Base-by-base conservation (phyloP, 192 early-diverging fungal genomes). In the Coemansia asiatica region DNA sequence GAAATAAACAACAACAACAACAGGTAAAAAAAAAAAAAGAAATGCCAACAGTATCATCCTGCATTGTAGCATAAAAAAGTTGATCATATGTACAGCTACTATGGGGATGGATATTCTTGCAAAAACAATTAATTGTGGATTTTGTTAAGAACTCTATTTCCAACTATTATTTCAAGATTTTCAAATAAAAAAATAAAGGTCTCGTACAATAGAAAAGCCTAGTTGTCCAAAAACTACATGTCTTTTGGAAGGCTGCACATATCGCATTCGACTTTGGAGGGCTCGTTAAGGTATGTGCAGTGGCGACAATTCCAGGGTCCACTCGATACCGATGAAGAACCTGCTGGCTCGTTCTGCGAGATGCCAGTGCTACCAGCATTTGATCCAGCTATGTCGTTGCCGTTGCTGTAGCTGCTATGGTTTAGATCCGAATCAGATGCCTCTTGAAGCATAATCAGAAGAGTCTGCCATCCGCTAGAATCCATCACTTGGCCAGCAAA, bases 161-260 rank as follows among this genome's bases (percentile, higher is more conserved):
- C n/a, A n/a, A n/a, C n/a, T n/a, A n/a, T n/a, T n/a, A n/a, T n/a
- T n/a, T n/a, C n/a, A n/a, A n/a, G n/a, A n/a, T n/a, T n/a, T n/a
- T n/a, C n/a, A n/a, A n/a, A n/a, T n/a, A n/a, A n/a, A n/a, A n/a
- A n/a, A n/a, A n/a, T n/a, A n/a, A n/a, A n/a, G n/a, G n/a, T n/a
- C n/a, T n/a, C n/a, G n/a, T n/a, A n/a, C n/a, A n/a, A n/a, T n/a
- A n/a, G n/a, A n/a, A n/a, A n/a, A n/a, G n/a, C n/a, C n/a, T n/a
- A n/a, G n/a, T n/a, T n/a, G n/a, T n/a, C n/a, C n/a, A n/a, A n/a
- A n/a, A n/a, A 7, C 15, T 36, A 16, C 27, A 21, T 29, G 44
- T 81, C 72, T 16, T 60, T 70, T 22, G 78, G 78, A 40, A 81
- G 40, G 6, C 66, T 72, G 27, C 78, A 81, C 69, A 81, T 81